A percentile compares a stretch with the other conserved stretches of the same genome.
Conservation (phyloP, 352 stramenopile genomes). For the Pythium apleroticum region DNA sequence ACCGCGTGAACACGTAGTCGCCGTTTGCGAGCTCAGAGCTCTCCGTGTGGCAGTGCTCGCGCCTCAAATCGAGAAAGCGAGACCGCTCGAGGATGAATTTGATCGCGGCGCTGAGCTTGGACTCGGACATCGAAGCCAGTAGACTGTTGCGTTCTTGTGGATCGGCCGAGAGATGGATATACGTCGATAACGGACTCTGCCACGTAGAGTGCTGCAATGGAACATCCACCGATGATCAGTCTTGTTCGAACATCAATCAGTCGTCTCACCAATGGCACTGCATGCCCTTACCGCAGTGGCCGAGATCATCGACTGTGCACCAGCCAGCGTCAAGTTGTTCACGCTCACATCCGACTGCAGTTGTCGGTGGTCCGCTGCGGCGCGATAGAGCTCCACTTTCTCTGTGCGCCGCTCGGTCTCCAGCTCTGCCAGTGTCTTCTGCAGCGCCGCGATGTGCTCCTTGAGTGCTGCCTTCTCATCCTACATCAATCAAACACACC, state of each 20-base stretch:
- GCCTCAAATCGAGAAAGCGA: conserved; percentile 17
- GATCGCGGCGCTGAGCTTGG: conserved; percentile 13
- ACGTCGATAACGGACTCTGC: conserved; percentile 12
- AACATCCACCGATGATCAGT: not conserved
- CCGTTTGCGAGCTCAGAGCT: conserved; percentile 14
- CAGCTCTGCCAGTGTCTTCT: conserved; percentile 3
- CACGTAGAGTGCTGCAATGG: conserved; percentile 6
- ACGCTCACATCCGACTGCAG: conserved; percentile 7
- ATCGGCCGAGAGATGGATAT: conserved; percentile 19
- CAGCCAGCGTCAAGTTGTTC: conserved; percentile 20
- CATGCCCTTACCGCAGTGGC: conserved; percentile 7
- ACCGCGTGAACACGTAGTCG: conserved; percentile 25
- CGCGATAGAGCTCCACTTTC: conserved; percentile 15
- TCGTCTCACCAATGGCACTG: not conserved
- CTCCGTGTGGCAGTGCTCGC: conserved; percentile 18
- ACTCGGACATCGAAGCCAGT: conserved; percentile 4
- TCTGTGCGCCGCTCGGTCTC: conserved; percentile 7
- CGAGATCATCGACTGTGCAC: conserved; percentile 26
- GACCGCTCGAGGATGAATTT: conserved; percentile 17
- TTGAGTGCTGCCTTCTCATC: conserved; percentile 20
- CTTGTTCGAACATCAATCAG: not conserved
- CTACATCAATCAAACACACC: not conserved
- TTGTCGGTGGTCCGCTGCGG: conserved; percentile 3
- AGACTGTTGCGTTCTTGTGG: not conserved
- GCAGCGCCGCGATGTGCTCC: conserved; percentile 19